Percentiles rank a stretch among this genome's conserved stretches.
Conservation (phyloP, 805 yeast genomes). For the Vanderwaltozyma yarrowii region DNA sequence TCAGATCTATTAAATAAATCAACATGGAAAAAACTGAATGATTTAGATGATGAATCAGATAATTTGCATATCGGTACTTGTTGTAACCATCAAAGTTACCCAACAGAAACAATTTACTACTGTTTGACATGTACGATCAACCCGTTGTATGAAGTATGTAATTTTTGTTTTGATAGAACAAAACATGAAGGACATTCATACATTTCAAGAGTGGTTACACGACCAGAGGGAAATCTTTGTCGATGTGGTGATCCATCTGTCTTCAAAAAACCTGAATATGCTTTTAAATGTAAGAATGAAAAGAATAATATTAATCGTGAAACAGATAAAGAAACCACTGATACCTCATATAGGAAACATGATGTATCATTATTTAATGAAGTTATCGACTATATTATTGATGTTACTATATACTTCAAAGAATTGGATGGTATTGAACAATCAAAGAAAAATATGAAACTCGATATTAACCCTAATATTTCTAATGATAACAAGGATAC, state of each 20-base stretch:
- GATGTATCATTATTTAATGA: conserved; percentile 8
- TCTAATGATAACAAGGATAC: neutral
- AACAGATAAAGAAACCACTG: no score
- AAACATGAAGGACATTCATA: conserved; percentile 56
- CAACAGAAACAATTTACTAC: conserved; percentile 23
- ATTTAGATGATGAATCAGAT: neutral
- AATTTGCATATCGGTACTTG: conserved; percentile 17
- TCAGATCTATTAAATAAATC: conserved; percentile 6
- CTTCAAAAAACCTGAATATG: conserved; percentile 12
- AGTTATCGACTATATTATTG: conserved; percentile 17
- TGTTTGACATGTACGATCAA: conserved; percentile 27
- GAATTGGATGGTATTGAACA: neutral
- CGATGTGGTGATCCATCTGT: conserved; percentile 25
- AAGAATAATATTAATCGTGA: conserved; percentile 14
- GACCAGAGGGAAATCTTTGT: conserved; percentile 26
- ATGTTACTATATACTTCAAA: conserved; percentile 6
- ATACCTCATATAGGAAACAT: conserved; percentile 2
- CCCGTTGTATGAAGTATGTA: conserved; percentile 42
- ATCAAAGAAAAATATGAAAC: neutral
- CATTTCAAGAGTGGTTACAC: conserved; percentile 17
- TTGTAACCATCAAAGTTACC: conserved; percentile 21
- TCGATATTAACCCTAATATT: no score
- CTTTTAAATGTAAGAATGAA: conserved; percentile 14
- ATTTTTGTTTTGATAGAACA: conserved; percentile 59
- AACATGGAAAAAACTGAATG: conserved; percentile 11